A percentile compares a stretch with the other conserved stretches of the same genome.
These are phyloP conservation scores for Camellia japonica DNA, from an alignment of 148 eudicot genomes.

Conservation along the genomic window DNA sequence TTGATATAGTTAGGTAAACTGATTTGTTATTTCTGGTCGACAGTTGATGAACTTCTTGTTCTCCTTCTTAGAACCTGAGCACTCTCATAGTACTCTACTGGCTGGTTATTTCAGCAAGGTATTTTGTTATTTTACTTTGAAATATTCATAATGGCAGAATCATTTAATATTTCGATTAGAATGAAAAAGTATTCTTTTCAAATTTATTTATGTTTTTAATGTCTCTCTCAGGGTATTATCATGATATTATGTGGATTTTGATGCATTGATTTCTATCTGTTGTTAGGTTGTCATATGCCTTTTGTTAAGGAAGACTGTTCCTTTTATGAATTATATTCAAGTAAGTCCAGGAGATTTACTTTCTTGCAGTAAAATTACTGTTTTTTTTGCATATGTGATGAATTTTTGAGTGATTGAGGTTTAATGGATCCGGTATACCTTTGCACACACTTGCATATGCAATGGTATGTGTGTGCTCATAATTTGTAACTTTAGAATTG, in stretches of 20 bases:
- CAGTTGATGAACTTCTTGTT: constrained; percentile 82
- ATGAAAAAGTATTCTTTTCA: not conserved
- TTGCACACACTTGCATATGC: not conserved
- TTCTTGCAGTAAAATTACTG: not conserved
- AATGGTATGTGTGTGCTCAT: not conserved
- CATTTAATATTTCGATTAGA: not conserved
- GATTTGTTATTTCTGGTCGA: constrained; percentile 16
- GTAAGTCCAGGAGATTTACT: constrained; percentile 41
- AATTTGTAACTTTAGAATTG: not conserved
- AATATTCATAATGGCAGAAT: not conserved
- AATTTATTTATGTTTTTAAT: not conserved
- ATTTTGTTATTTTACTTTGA: constrained; percentile 9
- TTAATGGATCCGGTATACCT: not conserved
- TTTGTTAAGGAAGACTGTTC: constrained; percentile 76
- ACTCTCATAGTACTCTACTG: constrained; percentile 67
- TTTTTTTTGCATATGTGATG: not conserved
- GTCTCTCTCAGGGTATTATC: not conserved
- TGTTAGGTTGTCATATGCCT: constrained; percentile 85
- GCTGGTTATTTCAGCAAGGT: constrained; percentile 99
- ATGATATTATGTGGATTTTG: constrained; percentile 14
- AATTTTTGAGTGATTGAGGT: not conserved
- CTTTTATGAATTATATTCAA: constrained; percentile 77
- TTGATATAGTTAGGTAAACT: constrained; percentile 9
- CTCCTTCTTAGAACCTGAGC: constrained; percentile 78
- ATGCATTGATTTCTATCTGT: constrained; percentile 7